Evolutionary conservation across 495 filamentous ascomycete genomes (phyloP), one percentile per base, ranked within the genome.

Genomic region (Hypoxylon fuscum): DNA sequence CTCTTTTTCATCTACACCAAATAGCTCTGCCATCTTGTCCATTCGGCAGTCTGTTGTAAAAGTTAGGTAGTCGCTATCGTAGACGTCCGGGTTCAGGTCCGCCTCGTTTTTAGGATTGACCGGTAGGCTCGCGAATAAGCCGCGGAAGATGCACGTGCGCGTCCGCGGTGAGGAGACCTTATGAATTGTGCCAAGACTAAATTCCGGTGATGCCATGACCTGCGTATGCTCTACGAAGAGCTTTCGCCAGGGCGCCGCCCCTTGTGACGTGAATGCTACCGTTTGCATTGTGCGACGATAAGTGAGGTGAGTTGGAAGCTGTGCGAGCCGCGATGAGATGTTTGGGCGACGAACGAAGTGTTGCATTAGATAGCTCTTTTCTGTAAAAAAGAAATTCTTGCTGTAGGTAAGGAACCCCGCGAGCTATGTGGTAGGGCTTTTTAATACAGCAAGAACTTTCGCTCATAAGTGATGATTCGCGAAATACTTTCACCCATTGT

Each of bases 31-130:
- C 1, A 87, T 77, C 78, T 98, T 98, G 27, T 87, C 81, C 91
- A 92, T 96, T 9, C 95, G 82, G 8, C 83, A 81, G 71, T 98
- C 95, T 0, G 93, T 96, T 0, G 94, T 97, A 58, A 98, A 88
- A 1, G 89, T 86, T 3, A 87, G 79, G 55, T 91, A 74, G 62
- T 98, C 92, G 49, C 84, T 90, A 45, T 90, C 87, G 69, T 81
- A 96, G 0, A 86, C 64, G 3, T 55, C 60, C 8, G 88, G 86
- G 71, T 98, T 97, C 35, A 59, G 76, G 67, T 61, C 76, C 5
- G 74, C 84, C 63, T 47, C 84, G 45, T 72, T 89, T 62, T 90
- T 84, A 5, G 85, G 82, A 72, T 92, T 89, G 51, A 80, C 77
- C 1, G 87, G 87, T 0, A 93, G 79, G 54, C 80, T 78, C 5